These are phyloP conservation scores for Amyloporia xantha DNA, from an alignment of 768 basidiomycete genomes.

Conservation along the genomic window DNA sequence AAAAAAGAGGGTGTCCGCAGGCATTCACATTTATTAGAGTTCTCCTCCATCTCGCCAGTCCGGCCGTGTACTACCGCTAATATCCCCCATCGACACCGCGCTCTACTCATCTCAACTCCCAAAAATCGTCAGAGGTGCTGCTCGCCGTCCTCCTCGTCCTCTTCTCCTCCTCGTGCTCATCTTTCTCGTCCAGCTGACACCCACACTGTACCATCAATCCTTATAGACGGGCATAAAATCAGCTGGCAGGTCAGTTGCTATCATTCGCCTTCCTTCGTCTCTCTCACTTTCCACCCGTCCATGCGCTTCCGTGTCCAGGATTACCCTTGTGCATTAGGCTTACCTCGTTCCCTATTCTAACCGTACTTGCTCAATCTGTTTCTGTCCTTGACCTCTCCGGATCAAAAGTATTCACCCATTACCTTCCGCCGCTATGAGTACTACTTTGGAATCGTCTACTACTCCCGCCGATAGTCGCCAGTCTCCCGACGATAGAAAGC, in stretches of 20 bases:
- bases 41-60: conserved; percentile 17
- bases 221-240: conserved; percentile 72
- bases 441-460: conserved; percentile 63
- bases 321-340: conserved; percentile 60
- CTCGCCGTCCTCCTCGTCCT: conserved; percentile 2
- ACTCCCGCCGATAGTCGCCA: conserved; percentile 66
- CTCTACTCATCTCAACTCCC: conserved; percentile 17
- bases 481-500: conserved; percentile 66
- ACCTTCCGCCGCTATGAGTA: conserved; percentile 57
- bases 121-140: conserved; percentile 22
- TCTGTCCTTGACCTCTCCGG: conserved; percentile 46
- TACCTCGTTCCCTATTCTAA: conserved; percentile 37
- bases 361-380: conserved; percentile 43
- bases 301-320: conserved; percentile 31
- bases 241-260: conserved; percentile 51
- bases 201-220: conserved; percentile 72
- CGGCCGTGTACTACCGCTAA: conserved; percentile 28
- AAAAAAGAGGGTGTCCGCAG: conserved; percentile 23
- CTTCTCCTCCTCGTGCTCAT: background rate
- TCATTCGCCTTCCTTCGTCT: conserved; percentile 9
- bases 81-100: conserved; percentile 17
- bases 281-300: conserved; percentile 12
- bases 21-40: conserved; percentile 19
- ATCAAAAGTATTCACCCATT: conserved; percentile 44
- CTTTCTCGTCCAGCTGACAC: conserved; percentile 36